Evolutionary conservation across 768 basidiomycete species (phyloP), one percentile per base, ranked within the genome.

Genomic region (Boletellus emodensis): DNA sequence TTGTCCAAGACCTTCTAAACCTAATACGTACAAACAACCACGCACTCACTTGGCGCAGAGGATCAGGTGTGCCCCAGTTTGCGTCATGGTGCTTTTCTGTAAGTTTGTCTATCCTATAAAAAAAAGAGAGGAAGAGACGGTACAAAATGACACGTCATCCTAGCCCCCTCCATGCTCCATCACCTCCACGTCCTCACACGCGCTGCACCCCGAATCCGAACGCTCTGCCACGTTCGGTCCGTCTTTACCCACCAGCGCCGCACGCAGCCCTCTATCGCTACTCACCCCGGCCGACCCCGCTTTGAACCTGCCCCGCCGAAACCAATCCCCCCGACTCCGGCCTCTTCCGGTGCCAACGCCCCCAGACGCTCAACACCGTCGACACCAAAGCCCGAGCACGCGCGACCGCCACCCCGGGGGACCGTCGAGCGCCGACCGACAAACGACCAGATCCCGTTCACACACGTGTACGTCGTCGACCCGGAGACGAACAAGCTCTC

Each of bases 381-480:
- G n/a, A 20, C 20, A 20, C 15, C 18, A 20, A 45, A 58, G 52
- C 36, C 24, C 38, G 30, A 28, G 7, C 32, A 1, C 33, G 14
- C 39, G 26, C 26, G 20, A 17, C 42, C 46, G 30, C 11, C 30
- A 2, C 30, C 30, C 30, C 30, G 30, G 8, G 30, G 30, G 30
- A 30, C 30, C 30, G 30, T 11, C 30, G 49, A 53, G 15, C 60
- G 51, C 5, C 56, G 57, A 1, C 63, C 49, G 43, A 57, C 45
- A 46, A 74, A 76, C 61, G 65, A 72, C 12, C 64, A 75, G 1
- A 85, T 85, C 48, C 68, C 65, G 0, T 65, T 67, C 60, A 22
- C 51, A 1, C 48, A 61, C 44, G 80, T 84, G 45, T 72, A 71
- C 40, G 61, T 83, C 44, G 70, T 76, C 44, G 74, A 85, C 56